A percentile compares a stretch with the other conserved stretches of the same genome.
phyloP scores from a whole-genome alignment of 257 asterid genomes.

The Orobanche coerulescens region DNA sequence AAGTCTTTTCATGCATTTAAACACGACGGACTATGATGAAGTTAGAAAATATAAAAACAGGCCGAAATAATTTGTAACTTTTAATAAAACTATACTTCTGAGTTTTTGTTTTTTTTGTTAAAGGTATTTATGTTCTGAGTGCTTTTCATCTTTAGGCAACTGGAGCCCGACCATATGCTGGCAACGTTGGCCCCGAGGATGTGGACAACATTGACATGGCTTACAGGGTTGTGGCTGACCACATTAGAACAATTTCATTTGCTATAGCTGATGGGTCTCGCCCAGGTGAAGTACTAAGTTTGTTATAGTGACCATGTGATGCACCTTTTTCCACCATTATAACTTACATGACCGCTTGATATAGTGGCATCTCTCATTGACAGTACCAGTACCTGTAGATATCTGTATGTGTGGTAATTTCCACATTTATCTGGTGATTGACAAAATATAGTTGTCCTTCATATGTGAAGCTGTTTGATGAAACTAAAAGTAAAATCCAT shows the following conservation, averaged over 20 bases:
- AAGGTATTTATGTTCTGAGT: conserved; percentile 23
- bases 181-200: conserved; percentile 87
- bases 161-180: conserved; percentile 69
- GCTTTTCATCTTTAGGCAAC: conserved; percentile 49
- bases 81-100: background rate
- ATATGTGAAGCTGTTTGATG: background rate
- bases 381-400: background rate
- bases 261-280: conserved; percentile 99
- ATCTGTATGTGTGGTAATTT: background rate
- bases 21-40: background rate
- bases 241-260: conserved; percentile 87
- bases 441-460: background rate
- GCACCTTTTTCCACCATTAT: background rate
- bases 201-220: conserved; percentile 88
- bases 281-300: conserved; percentile 53
- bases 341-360: background rate
- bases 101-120: background rate
- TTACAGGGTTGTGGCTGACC: conserved; percentile 98
- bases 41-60: background rate
- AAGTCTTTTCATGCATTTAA: background rate
- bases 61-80: background rate
- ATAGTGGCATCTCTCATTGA: background rate
- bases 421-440: background rate
- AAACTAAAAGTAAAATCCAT: background rate
- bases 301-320: conserved; percentile 14